These are phyloP conservation scores for Apophysomyces variabilis DNA, from an alignment of 371 early-diverging fungal species.

Conservation along the genomic window DNA sequence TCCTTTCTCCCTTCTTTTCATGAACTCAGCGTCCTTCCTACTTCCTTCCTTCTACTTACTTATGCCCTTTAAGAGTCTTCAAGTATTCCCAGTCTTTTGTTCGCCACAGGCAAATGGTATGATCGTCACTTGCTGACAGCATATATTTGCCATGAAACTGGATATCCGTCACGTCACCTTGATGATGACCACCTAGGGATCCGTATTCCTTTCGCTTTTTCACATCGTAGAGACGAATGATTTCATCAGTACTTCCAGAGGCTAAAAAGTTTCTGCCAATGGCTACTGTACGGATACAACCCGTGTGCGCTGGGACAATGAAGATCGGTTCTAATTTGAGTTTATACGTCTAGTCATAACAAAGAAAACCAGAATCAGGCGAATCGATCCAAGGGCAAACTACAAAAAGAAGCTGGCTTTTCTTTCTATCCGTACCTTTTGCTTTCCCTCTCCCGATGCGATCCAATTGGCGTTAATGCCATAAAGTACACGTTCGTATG, in stretches of 20 bases:
- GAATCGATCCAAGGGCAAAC: background rate
- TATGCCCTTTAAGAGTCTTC: conserved; percentile 91
- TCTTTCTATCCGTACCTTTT: background rate
- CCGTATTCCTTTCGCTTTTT: conserved; percentile 90
- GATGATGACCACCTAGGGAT: conserved; percentile 85
- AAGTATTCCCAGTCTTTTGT: conserved; percentile 96
- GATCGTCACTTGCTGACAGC: conserved; percentile 90
- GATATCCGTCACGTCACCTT: conserved; percentile 84
- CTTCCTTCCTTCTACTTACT: conserved; percentile 42
- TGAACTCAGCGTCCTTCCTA: background rate
- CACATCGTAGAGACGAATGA: conserved; percentile 89
- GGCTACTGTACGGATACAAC: conserved; percentile 87
- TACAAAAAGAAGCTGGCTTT: background rate
- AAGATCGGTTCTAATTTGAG: conserved; percentile 73
- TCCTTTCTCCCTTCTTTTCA: too few species aligned
- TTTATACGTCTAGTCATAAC: background rate
- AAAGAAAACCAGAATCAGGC: background rate
- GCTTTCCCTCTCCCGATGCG: conserved; percentile 10
- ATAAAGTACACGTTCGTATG: conserved; percentile 95
- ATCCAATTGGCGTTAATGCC: conserved; percentile 81
- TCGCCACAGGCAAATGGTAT: conserved; percentile 85
- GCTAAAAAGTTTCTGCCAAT: conserved; percentile 82
- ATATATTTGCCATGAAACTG: conserved; percentile 85
- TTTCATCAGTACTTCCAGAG: conserved; percentile 96
- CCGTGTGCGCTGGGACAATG: conserved; percentile 94